A percentile compares a stretch with the other conserved stretches of the same genome.
Evolutionary conservation across 2,329 filamentous ascomycete genomes (phyloP).

Genomic region (Paecilomyces variotii): DNA sequence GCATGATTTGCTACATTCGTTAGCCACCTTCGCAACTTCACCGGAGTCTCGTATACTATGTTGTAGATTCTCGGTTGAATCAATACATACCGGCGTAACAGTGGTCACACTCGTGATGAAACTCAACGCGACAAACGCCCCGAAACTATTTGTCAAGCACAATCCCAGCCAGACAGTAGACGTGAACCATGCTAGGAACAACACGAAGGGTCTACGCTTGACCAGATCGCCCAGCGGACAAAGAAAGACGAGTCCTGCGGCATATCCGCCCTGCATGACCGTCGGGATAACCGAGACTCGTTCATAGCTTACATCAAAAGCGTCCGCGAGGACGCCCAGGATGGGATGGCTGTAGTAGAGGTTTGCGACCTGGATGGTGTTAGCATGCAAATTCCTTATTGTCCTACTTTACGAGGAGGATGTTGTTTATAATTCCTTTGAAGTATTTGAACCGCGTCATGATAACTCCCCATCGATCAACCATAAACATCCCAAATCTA

Average conservation of each 20-base stretch:
- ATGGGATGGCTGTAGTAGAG: slow-evolving; percentile 78
- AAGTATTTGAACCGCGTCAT: not conserved
- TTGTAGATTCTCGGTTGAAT: not conserved
- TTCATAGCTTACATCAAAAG: slow-evolving; percentile 64
- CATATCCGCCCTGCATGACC: slow-evolving; percentile 72
- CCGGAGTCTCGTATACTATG: not conserved
- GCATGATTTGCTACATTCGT: slow-evolving; percentile 53
- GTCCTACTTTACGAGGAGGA: slow-evolving; percentile 1
- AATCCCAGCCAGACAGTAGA: slow-evolving; percentile 61
- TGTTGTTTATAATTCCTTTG: not conserved
- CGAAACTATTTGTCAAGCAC: slow-evolving; percentile 59
- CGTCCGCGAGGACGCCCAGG: slow-evolving; percentile 62
- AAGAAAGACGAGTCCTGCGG: slow-evolving; percentile 62
- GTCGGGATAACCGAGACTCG: slow-evolving; percentile 62
- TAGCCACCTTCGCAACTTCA: not conserved
- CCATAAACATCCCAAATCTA: not conserved
- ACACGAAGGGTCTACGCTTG: slow-evolving; percentile 59
- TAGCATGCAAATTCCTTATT: slow-evolving; percentile 19
- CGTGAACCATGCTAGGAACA: slow-evolving; percentile 59
- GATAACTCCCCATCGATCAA: not conserved
- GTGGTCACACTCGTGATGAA: slow-evolving; percentile 71
- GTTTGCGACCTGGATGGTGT: slow-evolving; percentile 64
- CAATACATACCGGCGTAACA: slow-evolving; percentile 53
- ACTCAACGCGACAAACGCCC: slow-evolving; percentile 59
- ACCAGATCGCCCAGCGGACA: slow-evolving; percentile 68